Conservation (phyloP, 768 basidiomycete species). For the Suillus clintonianus region DNA sequence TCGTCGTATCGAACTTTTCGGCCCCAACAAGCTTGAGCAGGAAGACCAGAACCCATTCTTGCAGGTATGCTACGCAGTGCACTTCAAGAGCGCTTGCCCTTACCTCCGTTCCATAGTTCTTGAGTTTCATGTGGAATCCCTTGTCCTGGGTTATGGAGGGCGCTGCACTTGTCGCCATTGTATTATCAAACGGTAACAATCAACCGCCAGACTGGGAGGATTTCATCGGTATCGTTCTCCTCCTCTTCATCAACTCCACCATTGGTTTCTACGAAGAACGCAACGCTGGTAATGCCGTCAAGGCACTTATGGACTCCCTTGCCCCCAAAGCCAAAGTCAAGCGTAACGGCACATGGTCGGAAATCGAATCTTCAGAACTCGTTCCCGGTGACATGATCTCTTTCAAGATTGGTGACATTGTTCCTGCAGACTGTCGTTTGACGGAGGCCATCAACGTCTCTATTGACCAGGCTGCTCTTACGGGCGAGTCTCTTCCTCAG, state of each 20-base stretch:
- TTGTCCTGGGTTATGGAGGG: constrained; percentile 99
- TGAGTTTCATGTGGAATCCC: constrained; percentile 99
- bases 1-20: constrained; percentile 90
- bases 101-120: constrained; percentile 51
- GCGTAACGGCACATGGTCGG: constrained; percentile 81
- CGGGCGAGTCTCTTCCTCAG: constrained; percentile 94
- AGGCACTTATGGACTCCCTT: constrained; percentile 98
- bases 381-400: constrained; percentile 96
- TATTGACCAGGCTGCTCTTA: constrained; percentile 97
- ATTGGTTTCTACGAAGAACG: constrained; percentile 99
- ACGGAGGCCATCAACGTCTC: constrained; percentile 96
- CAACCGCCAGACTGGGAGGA: constrained; percentile 95
- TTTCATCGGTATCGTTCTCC: constrained; percentile 92
- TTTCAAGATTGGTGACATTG: constrained; percentile 99
- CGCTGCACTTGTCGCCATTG: constrained; percentile 92
- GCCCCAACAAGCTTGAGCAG: constrained; percentile 91
- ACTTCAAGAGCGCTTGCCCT: not conserved
- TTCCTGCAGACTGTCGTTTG: constrained; percentile 96
- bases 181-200: constrained; percentile 87
- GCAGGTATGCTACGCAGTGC: constrained; percentile 53
- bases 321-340: constrained; percentile 96
- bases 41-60: constrained; percentile 92
- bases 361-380: constrained; percentile 87
- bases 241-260: constrained; percentile 90
- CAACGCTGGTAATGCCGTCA: constrained; percentile 97